Evolutionary conservation across 2,329 filamentous ascomycete species (phyloP), one percentile per base, ranked within the genome.

Genomic region (Geosmithia putterillii): DNA sequence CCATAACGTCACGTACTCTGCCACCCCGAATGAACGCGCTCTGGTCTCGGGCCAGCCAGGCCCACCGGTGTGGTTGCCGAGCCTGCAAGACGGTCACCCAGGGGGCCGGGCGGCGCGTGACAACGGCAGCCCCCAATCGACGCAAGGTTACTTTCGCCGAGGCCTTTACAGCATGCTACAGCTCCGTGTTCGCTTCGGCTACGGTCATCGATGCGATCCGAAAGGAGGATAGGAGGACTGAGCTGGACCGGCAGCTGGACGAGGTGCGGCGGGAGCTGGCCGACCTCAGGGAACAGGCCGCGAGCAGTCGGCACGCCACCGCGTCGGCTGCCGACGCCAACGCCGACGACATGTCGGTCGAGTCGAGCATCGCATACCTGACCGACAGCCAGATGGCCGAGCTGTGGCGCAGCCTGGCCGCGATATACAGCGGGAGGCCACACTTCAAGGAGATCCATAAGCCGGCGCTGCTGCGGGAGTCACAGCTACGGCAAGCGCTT

Each of bases 111-210:
- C 70, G 72, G 45, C 70, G 69, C 54, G 59, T 69, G 43, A 70
- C 74, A 38, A 70, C 69, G 36, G 63, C 66, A 19, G 62, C 68
- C 25, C 6, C 6, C 5, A 62, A 67, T 32, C 69, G 66, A 52
- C 70, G 71, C 43, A 71, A 70, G 49, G 58, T 70, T 38, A 67
- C 66, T 36, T 58, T 68, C 53, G 62, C 70, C 59, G 65, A 79
- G 61, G 49, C 79, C 46, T 69, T 81, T 54, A 84, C 81, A 20
- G 74, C 81, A 35, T 74, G 73, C 56, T 86, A 85, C 54, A 81
- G 81, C 21, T 75, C 78, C 28, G 72, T 82, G 43, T 74, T 84
- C 52, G 80, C 77, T 5, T 74, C 76, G 2, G 81, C 79, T 2
- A 71, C 79, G 10, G 64, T 82, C 3, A 63, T 74, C 23, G 83